Evolutionary conservation across 169 alveolate genomes (phyloP).

Genomic region (Blepharisma undulans): DNA sequence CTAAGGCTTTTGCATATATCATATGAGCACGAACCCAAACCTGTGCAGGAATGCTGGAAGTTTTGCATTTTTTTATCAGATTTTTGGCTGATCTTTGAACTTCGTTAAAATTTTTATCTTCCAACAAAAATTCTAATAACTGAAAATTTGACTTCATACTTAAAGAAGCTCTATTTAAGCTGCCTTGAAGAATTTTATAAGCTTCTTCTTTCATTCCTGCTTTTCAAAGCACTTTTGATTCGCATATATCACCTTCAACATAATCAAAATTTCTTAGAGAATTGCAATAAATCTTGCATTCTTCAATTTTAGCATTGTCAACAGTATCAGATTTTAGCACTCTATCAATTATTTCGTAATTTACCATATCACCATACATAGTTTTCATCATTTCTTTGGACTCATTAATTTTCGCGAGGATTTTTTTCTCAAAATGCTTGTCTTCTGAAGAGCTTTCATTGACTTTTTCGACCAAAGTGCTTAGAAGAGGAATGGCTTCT

Average conservation of each 20-base stretch:
- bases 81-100: neutral
- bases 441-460: neutral
- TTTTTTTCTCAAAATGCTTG: neutral
- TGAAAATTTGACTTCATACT: neutral
- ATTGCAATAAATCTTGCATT: neutral
- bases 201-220: neutral
- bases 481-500: neutral
- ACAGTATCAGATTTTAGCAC: neutral
- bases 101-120: neutral
- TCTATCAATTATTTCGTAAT: neutral
- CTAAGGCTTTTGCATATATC: constrained; percentile 23
- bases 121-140: neutral
- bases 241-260: constrained; percentile 8
- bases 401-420: neutral
- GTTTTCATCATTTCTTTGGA: neutral
- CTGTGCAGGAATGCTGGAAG: constrained; percentile 11
- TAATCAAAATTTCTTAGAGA: neutral
- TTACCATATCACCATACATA: neutral
- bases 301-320: neutral
- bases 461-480: neutral
- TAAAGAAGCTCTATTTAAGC: too few species aligned
- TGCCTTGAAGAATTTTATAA: neutral
- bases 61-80: neutral
- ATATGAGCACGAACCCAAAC: neutral
- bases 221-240: neutral